These are phyloP conservation scores for Trametes coccinea DNA, from an alignment of 768 basidiomycete genomes.

Conservation along the genomic window DNA sequence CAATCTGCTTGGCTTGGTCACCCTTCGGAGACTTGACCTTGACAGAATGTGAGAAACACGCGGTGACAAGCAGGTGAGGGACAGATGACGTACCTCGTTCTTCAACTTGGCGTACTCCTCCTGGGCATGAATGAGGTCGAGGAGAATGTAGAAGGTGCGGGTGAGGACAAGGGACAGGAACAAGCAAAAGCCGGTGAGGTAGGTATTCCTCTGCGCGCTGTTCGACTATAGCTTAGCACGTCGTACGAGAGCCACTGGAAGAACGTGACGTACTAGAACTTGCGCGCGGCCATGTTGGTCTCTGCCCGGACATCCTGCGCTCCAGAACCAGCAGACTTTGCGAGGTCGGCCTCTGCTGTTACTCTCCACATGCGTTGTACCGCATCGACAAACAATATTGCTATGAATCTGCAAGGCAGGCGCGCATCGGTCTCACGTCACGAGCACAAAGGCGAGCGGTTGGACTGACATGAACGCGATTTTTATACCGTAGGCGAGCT, in stretches of 20 bases:
- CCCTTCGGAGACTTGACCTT: conserved; percentile 39
- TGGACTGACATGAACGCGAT: conserved; percentile 87
- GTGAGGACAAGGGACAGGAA: conserved; percentile 96
- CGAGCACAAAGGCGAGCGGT: neutral
- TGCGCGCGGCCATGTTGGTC: conserved; percentile 86
- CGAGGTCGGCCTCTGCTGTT: conserved; percentile 66
- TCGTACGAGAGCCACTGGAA: no score
- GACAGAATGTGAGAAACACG: neutral
- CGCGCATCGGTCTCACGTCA: neutral
- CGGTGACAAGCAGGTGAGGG: neutral
- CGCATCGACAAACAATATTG: conserved; percentile 86
- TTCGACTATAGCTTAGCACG: neutral
- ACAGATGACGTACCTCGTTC: conserved; percentile 38
- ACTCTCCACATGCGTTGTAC: conserved; percentile 90
- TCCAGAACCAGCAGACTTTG: conserved; percentile 54
- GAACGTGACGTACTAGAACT: conserved; percentile 71
- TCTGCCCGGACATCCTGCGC: conserved; percentile 71
- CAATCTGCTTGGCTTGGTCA: conserved; percentile 57
- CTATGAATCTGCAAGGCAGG: conserved; percentile 61
- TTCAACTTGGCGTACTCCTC: conserved; percentile 87
- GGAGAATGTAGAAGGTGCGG: conserved; percentile 87
- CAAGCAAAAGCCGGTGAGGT: conserved; percentile 90
- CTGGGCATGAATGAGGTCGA: conserved; percentile 88
- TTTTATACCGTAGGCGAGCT: conserved; percentile 88
- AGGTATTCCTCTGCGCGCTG: conserved; percentile 87